Evolutionary conservation across 768 basidiomycete genomes (phyloP).

Genomic region (Tulasnella sp.): DNA sequence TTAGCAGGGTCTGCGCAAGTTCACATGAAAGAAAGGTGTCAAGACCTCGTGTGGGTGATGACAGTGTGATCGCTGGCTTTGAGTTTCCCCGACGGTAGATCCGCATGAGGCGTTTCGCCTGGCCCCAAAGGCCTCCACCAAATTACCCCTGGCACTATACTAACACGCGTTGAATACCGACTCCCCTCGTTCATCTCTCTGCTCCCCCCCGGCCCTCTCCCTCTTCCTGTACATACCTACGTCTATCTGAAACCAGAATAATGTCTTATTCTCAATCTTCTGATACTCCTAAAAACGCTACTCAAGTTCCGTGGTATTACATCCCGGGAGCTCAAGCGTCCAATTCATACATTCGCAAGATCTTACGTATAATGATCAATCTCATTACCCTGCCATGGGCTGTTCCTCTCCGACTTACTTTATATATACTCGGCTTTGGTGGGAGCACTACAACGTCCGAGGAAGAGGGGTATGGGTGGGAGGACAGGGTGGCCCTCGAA

Average conservation of each 20-base stretch:
- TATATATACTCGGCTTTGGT: neutral
- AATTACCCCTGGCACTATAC: neutral
- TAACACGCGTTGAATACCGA: neutral
- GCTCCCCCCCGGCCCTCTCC: neutral
- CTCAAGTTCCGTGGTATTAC: neutral
- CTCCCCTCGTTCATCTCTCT: neutral
- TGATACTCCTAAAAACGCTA: neutral
- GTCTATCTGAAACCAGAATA: neutral
- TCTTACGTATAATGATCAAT: neutral
- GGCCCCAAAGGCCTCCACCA: neutral
- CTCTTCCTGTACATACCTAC: neutral
- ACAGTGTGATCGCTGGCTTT: neutral
- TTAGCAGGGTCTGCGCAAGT: neutral
- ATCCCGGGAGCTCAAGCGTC: neutral
- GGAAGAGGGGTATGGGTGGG: neutral
- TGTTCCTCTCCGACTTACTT: neutral
- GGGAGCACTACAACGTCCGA: neutral
- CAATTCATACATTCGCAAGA: neutral
- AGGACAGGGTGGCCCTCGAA: neutral
- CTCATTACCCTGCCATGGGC: neutral
- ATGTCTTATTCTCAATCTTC: neutral
- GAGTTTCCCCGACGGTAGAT: neutral
- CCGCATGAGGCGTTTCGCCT: neutral
- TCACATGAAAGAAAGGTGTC: neutral
- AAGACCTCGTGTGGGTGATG: neutral